Base-by-base conservation (phyloP, 805 yeast genomes). In the Candida chauliodis region DNA sequence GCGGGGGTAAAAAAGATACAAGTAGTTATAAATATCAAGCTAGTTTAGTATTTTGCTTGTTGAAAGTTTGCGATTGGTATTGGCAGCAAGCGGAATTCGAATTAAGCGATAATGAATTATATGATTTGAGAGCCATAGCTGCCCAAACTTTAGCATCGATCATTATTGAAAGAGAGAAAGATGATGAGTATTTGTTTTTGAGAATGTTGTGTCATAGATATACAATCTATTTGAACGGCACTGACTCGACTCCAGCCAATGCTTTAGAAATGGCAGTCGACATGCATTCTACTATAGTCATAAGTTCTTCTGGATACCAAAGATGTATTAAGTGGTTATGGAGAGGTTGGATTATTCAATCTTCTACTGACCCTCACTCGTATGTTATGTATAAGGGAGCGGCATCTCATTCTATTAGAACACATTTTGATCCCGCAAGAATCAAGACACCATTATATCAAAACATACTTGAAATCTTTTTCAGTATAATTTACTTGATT, bases 321-420 rank as follows among this genome's bases (percentile, higher is more conserved):
- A 66, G 95, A 38, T 86, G 95, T 62, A 73, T 87, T 51, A 79
- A 81, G 48, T 88, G 95, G 95, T 59, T 88, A 34, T 88, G 96
- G 96, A 68, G 90, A 40, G 96, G 96, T 20, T 86, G 95, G 95
- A 84, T 88, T 45, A 72, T 84, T 36, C 95, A 87, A 59, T 75
- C 83, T 16, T 76, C 79, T 9, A 58, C 56, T 10, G 87, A 86
- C 53, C 86, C 93, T 5, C 71, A 75, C 17, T 78, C 79, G 11
- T 88, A 83, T 50, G 80, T 77, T 18, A 52, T 81, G 40, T 86
- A 82, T 56, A 74, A 71, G 44, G 79, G 78, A 0, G 74, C 80
- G 10, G 69, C 78, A 1, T 76, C 79, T 17, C 63, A 78, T 4
- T 63, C 70, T 10, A 64, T 84, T 42, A 46, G 60, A 37, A 58